Base-by-base conservation (phyloP, 75 land plant species). In the Cupressus sempervirens region DNA sequence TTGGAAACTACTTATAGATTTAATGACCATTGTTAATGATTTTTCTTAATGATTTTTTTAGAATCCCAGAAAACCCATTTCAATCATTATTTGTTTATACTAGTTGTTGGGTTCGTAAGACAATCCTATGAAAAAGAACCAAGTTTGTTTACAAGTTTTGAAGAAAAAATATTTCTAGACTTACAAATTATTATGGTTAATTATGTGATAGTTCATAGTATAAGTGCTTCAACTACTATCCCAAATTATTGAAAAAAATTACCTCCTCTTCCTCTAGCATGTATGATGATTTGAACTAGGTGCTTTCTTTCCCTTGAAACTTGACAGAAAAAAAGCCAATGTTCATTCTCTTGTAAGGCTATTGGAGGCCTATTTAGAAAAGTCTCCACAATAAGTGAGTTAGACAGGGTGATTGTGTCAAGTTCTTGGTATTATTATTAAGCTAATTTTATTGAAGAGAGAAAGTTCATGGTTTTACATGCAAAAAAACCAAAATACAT, bases 201-300 rank as follows among this genome's bases (percentile, higher is more conserved):
- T 84, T 96, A 98, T 84, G 91, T 96, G 4, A 86, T 87, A 98
- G 87, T 98, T 98, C 87, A 91, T 91, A 77, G 96, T 98, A 53
- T 98, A 98, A 86, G 93, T 95, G 18, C 93, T 98, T 79, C 99
- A 98, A 86, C 90, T 98, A 18, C 86, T 98, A 54, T 95, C 99
- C 45, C 98, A 95, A 90, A 93, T 98, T 76, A 91, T 98, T 86
- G 98, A 98, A 86, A 84, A 90, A 52, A 93, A 88, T 65, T 91
- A 32, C 91, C 94, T 14, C 99, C 98, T 13, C 82, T 98, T 35
- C 92, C 93, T 6, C 81, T 82, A 58, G 88, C 67, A 30, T 98
- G 96, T 50, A 91, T 95, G 89, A 86, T 81, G 35, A 82, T 98
- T 38, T 98, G 95, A n/a, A n/a, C 86, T 84, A 91, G n/a, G 67